These are phyloP conservation scores for Hydrangea macrophylla DNA, from an alignment of 148 eudicot species.

Conservation along the genomic window DNA sequence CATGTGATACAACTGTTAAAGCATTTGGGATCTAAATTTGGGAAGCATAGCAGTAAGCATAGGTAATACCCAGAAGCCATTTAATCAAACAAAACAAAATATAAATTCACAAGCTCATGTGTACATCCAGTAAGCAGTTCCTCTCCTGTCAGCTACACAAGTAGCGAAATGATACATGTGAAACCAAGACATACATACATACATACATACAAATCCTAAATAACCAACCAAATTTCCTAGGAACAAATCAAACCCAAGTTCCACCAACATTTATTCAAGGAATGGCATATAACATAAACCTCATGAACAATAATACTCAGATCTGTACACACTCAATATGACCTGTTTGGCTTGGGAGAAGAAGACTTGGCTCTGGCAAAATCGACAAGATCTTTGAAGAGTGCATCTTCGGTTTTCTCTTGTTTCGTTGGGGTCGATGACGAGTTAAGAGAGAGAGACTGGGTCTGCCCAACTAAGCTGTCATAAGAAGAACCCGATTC, in stretches of 20 bases:
- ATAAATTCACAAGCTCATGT: not conserved
- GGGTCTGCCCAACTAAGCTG: constrained; percentile 61
- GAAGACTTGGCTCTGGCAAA: constrained; percentile 73
- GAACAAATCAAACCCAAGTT: not conserved
- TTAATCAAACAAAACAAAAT: constrained; percentile 2
- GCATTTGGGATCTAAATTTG: no score
- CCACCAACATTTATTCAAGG: constrained; percentile 4
- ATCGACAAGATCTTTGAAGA: constrained; percentile 80
- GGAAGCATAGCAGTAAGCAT: no score
- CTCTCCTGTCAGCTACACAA: not conserved
- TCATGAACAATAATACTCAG: not conserved
- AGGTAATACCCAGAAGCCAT: not conserved
- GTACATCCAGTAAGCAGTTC: constrained; percentile 1
- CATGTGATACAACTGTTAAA: no score
- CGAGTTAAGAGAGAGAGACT: constrained; percentile 56
- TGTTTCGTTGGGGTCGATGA: constrained; percentile 45
- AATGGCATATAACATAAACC: not conserved
- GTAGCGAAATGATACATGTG: not conserved
- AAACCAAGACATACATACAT: not conserved
- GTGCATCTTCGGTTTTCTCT: constrained; percentile 64
- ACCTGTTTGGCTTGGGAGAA: constrained; percentile 24
- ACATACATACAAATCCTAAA: constrained; percentile 2
- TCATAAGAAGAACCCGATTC: constrained; percentile 67
- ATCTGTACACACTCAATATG: constrained; percentile 5
- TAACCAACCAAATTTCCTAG: not conserved